Evolutionary conservation across 78 protist species (phyloP).

Genomic region (Dictyostelium brefeldianum): DNA sequence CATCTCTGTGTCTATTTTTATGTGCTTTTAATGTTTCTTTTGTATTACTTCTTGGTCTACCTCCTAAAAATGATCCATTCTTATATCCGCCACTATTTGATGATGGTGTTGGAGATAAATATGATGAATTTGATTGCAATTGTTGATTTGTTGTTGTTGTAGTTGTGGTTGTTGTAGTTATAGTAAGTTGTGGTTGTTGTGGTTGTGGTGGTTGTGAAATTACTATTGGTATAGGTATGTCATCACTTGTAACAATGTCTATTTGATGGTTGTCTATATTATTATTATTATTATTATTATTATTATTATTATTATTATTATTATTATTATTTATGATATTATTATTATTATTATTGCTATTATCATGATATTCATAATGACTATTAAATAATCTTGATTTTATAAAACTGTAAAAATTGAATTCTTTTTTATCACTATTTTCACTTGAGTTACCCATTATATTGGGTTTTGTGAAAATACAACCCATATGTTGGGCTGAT

Average conservation of each 20-base stretch:
- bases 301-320: not conserved
- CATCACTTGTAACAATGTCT: not conserved
- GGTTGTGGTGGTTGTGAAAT: not conserved
- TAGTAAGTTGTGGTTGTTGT: not conserved
- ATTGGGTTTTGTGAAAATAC: slow-evolving; percentile 4
- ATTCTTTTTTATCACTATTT: not conserved
- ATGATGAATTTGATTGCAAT: not conserved
- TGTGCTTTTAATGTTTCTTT: slow-evolving; percentile 52
- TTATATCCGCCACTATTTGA: not conserved
- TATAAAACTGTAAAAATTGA: not conserved
- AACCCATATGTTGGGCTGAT: not conserved
- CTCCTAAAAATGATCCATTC: not conserved
- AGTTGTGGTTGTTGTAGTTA: not conserved
- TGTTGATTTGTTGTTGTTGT: not conserved
- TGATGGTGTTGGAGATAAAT: not conserved
- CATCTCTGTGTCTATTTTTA: slow-evolving; percentile 51
- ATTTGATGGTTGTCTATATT: not conserved
- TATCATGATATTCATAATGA: not conserved
- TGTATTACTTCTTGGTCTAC: slow-evolving; percentile 30
- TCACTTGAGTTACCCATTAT: not conserved
- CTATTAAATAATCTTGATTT: not conserved
- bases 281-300: not conserved
- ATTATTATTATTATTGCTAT: not conserved
- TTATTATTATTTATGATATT: not conserved
- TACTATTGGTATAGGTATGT: slow-evolving; percentile 5